A percentile compares a stretch with the other conserved stretches of the same genome.
Evolutionary conservation across 495 filamentous ascomycete species (phyloP).

Genomic region (Podospora pseudopauciseta): DNA sequence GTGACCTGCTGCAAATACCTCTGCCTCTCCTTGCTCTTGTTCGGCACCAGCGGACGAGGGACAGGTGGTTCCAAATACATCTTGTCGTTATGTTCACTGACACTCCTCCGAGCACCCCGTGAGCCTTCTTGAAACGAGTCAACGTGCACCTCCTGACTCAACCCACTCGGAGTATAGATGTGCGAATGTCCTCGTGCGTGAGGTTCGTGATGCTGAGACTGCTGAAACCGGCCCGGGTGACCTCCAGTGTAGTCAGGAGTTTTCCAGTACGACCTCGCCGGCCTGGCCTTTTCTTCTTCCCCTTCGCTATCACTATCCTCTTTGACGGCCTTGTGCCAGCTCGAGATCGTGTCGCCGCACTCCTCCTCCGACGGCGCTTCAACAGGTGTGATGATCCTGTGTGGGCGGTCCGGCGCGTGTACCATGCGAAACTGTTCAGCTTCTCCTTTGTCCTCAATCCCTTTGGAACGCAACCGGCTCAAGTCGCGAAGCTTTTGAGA

Average conservation of each 20-base stretch:
- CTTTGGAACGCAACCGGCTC: slow-evolving; percentile 7
- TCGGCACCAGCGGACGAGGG: not conserved
- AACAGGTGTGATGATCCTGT: slow-evolving; percentile 10
- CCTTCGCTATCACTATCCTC: not conserved
- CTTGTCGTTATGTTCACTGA: not conserved
- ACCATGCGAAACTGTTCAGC: slow-evolving; percentile 20
- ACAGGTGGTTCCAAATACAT: not conserved
- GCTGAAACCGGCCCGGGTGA: not conserved
- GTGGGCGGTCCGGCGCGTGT: slow-evolving; percentile 31
- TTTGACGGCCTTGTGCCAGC: slow-evolving; percentile 23
- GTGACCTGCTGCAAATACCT: not conserved
- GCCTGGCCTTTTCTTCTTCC: not conserved
- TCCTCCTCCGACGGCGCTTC: slow-evolving; percentile 29
- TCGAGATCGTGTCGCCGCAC: slow-evolving; percentile 24
- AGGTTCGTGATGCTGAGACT: not conserved
- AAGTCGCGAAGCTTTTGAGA: slow-evolving; percentile 27
- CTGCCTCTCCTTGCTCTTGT: not conserved
- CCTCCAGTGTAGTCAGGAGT: not conserved
- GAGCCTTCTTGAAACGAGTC: not conserved
- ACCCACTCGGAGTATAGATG: not conserved
- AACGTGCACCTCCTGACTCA: not conserved
- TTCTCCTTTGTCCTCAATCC: slow-evolving; percentile 14
- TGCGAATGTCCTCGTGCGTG: not conserved
- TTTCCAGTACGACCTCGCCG: not conserved
- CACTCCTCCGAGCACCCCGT: not conserved